Conservation (phyloP, 805 yeast genomes). For the Candida alai region DNA sequence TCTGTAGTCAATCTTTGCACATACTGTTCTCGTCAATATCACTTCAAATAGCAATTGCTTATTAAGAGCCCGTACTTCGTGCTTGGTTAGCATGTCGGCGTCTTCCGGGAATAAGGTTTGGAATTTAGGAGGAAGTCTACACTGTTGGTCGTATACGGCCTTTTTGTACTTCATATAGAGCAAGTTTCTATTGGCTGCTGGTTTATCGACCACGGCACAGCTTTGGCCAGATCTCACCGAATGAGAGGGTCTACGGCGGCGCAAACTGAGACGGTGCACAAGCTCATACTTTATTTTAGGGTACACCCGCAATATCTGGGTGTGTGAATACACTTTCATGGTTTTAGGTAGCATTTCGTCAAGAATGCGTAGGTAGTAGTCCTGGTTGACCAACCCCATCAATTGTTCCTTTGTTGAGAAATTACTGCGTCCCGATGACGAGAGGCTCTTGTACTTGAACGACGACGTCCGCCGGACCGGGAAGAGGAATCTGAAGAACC, state of each 20-base stretch:
- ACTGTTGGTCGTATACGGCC: constrained; percentile 20
- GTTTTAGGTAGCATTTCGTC: constrained; percentile 25
- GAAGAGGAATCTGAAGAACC: constrained; percentile 20
- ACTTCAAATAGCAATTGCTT: constrained; percentile 32
- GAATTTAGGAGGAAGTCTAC: constrained; percentile 23
- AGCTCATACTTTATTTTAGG: constrained; percentile 12
- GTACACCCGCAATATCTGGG: constrained; percentile 12
- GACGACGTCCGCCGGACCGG: constrained; percentile 35
- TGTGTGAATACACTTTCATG: constrained; percentile 24
- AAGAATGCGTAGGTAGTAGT: constrained; percentile 20
- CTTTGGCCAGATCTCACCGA: too few species aligned
- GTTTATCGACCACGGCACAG: too few species aligned
- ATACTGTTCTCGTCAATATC: constrained; percentile 37
- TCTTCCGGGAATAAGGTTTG: constrained; percentile 28
- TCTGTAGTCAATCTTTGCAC: constrained; percentile 38
- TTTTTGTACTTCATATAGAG: constrained; percentile 26
- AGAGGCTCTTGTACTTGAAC: constrained; percentile 20
- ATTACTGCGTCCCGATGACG: constrained; percentile 12
- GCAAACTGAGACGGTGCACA: neutral
- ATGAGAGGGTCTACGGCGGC: neutral
- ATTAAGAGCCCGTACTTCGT: constrained; percentile 27
- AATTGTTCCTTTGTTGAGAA: constrained; percentile 20
- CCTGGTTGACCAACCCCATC: constrained; percentile 15
- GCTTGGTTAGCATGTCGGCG: constrained; percentile 15
- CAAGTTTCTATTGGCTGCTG: constrained; percentile 11